Evolutionary conservation across 306 rosid genomes (phyloP).

Genomic region (Quercus aquifolioides): DNA sequence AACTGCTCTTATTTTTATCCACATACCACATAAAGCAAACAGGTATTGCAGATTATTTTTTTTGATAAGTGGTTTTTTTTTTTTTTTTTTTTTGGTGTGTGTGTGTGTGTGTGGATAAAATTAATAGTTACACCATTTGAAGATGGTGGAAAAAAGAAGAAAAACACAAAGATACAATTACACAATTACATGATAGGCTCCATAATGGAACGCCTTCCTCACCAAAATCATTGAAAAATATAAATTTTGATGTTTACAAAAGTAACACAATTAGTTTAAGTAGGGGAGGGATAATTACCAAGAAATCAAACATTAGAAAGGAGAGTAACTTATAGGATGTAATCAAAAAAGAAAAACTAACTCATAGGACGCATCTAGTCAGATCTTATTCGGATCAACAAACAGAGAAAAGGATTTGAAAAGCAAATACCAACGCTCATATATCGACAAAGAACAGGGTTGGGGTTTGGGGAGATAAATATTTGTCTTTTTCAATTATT

Average conservation of each 20-base stretch:
- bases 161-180: not conserved
- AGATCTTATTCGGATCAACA: too few species aligned
- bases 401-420: too few species aligned
- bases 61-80: too few species aligned
- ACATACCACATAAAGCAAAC: not conserved
- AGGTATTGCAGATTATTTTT: not conserved
- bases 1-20: not conserved
- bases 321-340: too few species aligned
- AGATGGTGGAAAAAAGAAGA: not conserved
- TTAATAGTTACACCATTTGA: not conserved
- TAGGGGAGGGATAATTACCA: not conserved
- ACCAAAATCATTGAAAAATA: not conserved
- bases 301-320: too few species aligned
- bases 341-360: too few species aligned
- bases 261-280: not conserved
- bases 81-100: too few species aligned
- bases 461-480: not conserved
- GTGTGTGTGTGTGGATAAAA: too few species aligned
- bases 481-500: too few species aligned
- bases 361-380: too few species aligned
- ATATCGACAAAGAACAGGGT: not conserved
- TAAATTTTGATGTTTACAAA: not conserved
- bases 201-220: not conserved
- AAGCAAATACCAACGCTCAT: too few species aligned
- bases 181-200: not conserved